Evolutionary conservation across 2,329 filamentous ascomycete species (phyloP).

Genomic region (Microsporum audouinii): DNA sequence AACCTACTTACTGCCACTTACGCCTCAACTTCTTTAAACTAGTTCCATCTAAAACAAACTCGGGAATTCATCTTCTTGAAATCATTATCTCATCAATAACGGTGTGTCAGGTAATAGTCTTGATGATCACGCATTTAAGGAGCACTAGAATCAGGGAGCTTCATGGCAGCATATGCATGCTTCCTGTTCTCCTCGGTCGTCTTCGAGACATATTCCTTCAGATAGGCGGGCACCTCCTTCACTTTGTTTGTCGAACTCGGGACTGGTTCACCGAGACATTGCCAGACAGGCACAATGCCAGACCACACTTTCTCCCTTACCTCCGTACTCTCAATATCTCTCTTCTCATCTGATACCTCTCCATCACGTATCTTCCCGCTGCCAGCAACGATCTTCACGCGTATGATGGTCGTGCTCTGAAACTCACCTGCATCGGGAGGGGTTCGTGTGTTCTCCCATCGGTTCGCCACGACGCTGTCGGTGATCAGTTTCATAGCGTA

Average conservation of each 20-base stretch:
- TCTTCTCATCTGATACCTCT: constrained; percentile 49
- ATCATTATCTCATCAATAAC: too few species aligned
- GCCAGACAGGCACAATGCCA: constrained; percentile 54
- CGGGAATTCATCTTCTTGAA: too few species aligned
- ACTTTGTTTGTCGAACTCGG: constrained; percentile 49
- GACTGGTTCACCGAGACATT: constrained; percentile 52
- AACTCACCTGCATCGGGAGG: constrained; percentile 65
- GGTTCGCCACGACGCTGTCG: constrained; percentile 55
- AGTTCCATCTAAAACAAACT: too few species aligned
- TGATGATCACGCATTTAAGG: neutral
- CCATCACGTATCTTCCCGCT: constrained; percentile 65
- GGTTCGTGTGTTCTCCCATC: constrained; percentile 58
- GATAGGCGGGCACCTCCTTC: constrained; percentile 49
- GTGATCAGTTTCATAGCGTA: constrained; percentile 73
- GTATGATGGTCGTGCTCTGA: constrained; percentile 60
- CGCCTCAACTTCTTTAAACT: neutral
- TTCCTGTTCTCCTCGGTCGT: constrained; percentile 35
- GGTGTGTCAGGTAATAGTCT: too few species aligned
- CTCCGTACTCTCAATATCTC: constrained; percentile 40
- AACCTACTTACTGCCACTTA: neutral
- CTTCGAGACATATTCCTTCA: constrained; percentile 43
- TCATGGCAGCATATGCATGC: constrained; percentile 31
- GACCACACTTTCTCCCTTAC: constrained; percentile 45
- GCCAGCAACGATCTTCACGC: constrained; percentile 55
- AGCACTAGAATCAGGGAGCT: neutral